phyloP scores from a whole-genome alignment of 768 basidiomycete genomes.

The Calocybe gangraenosa region DNA sequence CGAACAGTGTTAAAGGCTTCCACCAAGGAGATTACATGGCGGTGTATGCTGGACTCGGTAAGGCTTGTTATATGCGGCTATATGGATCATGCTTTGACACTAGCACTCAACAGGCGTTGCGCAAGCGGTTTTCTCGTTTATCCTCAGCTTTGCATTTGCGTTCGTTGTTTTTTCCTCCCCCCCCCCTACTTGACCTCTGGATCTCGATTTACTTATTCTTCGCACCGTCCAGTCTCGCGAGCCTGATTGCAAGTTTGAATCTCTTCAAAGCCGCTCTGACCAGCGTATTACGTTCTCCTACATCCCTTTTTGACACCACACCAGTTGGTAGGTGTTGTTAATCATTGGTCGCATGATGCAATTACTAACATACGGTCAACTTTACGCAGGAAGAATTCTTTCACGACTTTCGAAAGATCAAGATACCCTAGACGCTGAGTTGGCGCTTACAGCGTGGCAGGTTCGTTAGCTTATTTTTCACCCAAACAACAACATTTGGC shows the following conservation, averaged over 20 bases:
- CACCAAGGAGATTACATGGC: constrained; percentile 66
- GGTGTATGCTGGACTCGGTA: constrained; percentile 43
- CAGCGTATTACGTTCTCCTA: constrained; percentile 55
- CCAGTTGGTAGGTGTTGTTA: constrained; percentile 43
- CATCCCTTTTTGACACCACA: constrained; percentile 71
- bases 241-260: constrained; percentile 36
- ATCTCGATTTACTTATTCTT: no score
- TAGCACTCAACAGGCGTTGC: constrained; percentile 32
- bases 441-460: constrained; percentile 45
- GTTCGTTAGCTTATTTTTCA: constrained; percentile 19
- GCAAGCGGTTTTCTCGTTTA: constrained; percentile 48
- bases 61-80: constrained; percentile 2
- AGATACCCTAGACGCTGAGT: constrained; percentile 48
- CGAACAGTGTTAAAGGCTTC: constrained; percentile 47
- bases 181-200: no score
- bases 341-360: not conserved
- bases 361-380: no score
- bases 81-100: not conserved
- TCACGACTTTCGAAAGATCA: constrained; percentile 60
- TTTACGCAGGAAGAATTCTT: constrained; percentile 45
- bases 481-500: not conserved
- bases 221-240: constrained; percentile 25
- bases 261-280: constrained; percentile 54
- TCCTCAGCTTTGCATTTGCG: constrained; percentile 46
- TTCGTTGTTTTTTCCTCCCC: constrained; percentile 20